A percentile compares a stretch with the other conserved stretches of the same genome.
These are phyloP conservation scores for Metschnikowia matae DNA, from an alignment of 805 yeast species.

Conservation along the genomic window DNA sequence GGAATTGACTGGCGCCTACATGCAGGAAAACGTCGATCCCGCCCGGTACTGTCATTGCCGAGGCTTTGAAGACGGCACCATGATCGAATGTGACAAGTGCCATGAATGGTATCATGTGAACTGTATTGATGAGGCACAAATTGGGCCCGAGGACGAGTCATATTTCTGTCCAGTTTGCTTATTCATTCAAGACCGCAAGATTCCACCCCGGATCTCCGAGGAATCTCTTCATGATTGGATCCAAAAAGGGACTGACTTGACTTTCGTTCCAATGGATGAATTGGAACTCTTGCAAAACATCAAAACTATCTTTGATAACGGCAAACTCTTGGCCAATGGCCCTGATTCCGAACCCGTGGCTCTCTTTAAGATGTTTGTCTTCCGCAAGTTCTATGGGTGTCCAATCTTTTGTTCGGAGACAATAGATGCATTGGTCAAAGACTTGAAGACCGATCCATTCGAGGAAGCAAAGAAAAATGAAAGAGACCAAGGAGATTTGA, in stretches of 20 bases:
- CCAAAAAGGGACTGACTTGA: slow-evolving; percentile 5
- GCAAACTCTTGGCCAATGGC: not conserved
- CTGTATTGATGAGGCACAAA: slow-evolving; percentile 38
- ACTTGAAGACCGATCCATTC: not conserved
- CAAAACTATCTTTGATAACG: not conserved
- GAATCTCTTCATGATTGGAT: slow-evolving; percentile 1
- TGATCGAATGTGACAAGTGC: slow-evolving; percentile 70
- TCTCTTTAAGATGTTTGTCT: slow-evolving; percentile 12
- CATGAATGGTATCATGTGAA: slow-evolving; percentile 67
- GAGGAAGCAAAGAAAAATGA: not conserved
- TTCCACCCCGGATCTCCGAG: not conserved
- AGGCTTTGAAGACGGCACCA: slow-evolving; percentile 52
- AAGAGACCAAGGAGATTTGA: too few relatives aligned
- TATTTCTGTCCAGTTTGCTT: slow-evolving; percentile 17
- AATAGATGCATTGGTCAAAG: not conserved
- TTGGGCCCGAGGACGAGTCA: slow-evolving; percentile 15
- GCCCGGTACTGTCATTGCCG: slow-evolving; percentile 59
- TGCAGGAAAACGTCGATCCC: slow-evolving; percentile 7
- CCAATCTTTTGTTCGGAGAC: slow-evolving; percentile 5
- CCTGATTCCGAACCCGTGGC: not conserved
- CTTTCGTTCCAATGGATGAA: slow-evolving; percentile 8
- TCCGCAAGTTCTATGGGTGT: slow-evolving; percentile 16
- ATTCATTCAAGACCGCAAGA: not conserved
- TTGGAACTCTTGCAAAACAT: slow-evolving; percentile 5
- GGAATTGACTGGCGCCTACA: slow-evolving; percentile 1